Percentiles rank a stretch among this genome's conserved stretches.
Conservation (phyloP, 495 filamentous ascomycete species). For the Annulohypoxylon stygium region DNA sequence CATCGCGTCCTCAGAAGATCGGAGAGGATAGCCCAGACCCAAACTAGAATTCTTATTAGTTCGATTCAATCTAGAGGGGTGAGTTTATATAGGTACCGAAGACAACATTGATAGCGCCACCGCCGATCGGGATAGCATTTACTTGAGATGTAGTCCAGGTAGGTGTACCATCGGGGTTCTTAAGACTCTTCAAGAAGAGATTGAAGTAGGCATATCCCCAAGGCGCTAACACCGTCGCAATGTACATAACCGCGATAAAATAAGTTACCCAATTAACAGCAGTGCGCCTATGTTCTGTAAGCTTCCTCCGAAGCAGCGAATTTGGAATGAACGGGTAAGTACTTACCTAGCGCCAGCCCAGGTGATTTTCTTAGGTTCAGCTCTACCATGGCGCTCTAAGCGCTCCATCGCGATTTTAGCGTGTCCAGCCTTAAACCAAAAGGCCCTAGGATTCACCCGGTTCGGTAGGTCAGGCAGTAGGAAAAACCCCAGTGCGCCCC, state of each 20-base stretch:
- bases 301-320: background rate
- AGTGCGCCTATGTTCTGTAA: constrained; percentile 49
- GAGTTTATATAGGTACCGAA: constrained; percentile 42
- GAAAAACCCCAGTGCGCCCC: constrained; percentile 63
- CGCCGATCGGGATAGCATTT: constrained; percentile 56
- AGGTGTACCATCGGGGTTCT: constrained; percentile 52
- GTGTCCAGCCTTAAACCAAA: constrained; percentile 54
- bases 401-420: constrained; percentile 48
- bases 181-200: constrained; percentile 56
- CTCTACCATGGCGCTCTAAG: constrained; percentile 51
- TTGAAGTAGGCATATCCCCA: constrained; percentile 60
- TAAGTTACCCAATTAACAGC: constrained; percentile 54
- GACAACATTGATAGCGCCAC: constrained; percentile 54
- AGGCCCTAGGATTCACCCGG: constrained; percentile 53
- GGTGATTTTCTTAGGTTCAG: constrained; percentile 55
- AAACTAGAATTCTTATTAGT: constrained; percentile 46
- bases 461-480: constrained; percentile 65
- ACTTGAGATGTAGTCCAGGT: constrained; percentile 54
- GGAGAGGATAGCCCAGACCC: constrained; percentile 58
- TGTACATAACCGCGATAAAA: constrained; percentile 54
- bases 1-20: constrained; percentile 55
- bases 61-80: background rate
- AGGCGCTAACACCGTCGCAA: constrained; percentile 53
- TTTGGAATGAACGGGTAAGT: background rate
- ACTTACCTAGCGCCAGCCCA: constrained; percentile 54